phyloP scores from a whole-genome alignment of 1,284 basidiomycete species.

The Malassezia restricta region DNA sequence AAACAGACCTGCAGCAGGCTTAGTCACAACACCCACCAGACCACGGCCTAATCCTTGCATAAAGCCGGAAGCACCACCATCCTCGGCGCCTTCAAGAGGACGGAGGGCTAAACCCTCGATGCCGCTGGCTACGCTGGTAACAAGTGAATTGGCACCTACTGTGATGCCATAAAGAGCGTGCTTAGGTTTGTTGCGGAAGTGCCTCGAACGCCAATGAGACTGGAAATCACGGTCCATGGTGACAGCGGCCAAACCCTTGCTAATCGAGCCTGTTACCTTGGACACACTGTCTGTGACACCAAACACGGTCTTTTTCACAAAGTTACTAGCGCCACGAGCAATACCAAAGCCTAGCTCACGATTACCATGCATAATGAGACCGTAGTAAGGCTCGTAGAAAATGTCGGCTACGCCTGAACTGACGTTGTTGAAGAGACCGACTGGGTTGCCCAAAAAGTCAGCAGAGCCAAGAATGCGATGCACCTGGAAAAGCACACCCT shows the following conservation, averaged over 20 bases:
- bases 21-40: constrained; percentile 83
- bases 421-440: constrained; percentile 95
- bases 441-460: constrained; percentile 71
- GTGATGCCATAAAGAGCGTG: constrained; percentile 91
- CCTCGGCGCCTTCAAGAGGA: constrained; percentile 90
- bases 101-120: constrained; percentile 93
- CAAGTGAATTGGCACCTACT: constrained; percentile 84
- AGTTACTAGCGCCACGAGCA: constrained; percentile 81
- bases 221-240: constrained; percentile 96
- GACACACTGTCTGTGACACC: constrained; percentile 90
- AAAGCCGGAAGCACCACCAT: constrained; percentile 85
- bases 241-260: constrained; percentile 90
- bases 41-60: constrained; percentile 97
- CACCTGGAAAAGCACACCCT: constrained; percentile 83
- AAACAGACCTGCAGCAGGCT: constrained; percentile 91
- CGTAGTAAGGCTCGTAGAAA: constrained; percentile 97
- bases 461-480: constrained; percentile 93
- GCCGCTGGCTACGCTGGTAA: constrained; percentile 84
- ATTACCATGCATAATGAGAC: constrained; percentile 92
- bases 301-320: constrained; percentile 97
- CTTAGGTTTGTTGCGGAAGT: constrained; percentile 81
- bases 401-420: constrained; percentile 97
- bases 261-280: constrained; percentile 91
- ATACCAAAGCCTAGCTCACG: constrained; percentile 92
- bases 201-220: constrained; percentile 70